Percentiles rank a stretch among this genome's conserved stretches.
Conservation (phyloP, 1,139 yeast species). For the Diutina ranongensis region DNA sequence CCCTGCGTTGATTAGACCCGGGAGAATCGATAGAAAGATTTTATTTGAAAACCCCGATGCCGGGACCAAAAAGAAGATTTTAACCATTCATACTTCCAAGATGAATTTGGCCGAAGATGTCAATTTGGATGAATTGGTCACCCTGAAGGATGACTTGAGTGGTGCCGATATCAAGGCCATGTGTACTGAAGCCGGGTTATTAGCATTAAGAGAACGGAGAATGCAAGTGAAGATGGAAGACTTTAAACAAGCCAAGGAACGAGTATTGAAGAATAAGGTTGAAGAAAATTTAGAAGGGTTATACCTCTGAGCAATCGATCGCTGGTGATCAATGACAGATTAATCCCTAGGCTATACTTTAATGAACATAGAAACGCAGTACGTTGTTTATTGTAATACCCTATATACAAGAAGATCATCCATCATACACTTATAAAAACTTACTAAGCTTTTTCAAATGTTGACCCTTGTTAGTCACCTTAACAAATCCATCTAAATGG, state of each 20-base stretch:
- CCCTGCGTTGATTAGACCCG: conserved; percentile 97
- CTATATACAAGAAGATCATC: neutral
- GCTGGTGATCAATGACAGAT: too few species aligned
- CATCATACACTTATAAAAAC: neutral
- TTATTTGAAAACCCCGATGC: conserved; percentile 94
- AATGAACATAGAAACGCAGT: neutral
- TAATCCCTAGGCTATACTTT: neutral
- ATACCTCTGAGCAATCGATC: too few species aligned
- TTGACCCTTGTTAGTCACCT: conserved; percentile 38
- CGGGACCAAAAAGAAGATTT: conserved; percentile 83
- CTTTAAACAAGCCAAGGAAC: conserved; percentile 88
- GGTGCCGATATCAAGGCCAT: conserved; percentile 99
- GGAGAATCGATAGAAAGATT: conserved; percentile 96
- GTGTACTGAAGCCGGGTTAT: conserved; percentile 94
- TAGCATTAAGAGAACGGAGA: conserved; percentile 94
- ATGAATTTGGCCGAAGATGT: conserved; percentile 89
- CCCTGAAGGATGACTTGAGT: conserved; percentile 86
- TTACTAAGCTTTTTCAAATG: conserved; percentile 42
- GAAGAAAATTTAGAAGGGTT: conserved; percentile 96
- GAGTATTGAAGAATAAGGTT: conserved; percentile 94
- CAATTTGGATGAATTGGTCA: conserved; percentile 79
- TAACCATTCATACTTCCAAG: conserved; percentile 86
- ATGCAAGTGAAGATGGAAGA: conserved; percentile 97
- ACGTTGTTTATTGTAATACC: too few species aligned
- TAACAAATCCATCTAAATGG: conserved; percentile 51